Evolutionary conservation across 108 stramenopile species (phyloP).

Genomic region (Parietichytrium sp.): DNA sequence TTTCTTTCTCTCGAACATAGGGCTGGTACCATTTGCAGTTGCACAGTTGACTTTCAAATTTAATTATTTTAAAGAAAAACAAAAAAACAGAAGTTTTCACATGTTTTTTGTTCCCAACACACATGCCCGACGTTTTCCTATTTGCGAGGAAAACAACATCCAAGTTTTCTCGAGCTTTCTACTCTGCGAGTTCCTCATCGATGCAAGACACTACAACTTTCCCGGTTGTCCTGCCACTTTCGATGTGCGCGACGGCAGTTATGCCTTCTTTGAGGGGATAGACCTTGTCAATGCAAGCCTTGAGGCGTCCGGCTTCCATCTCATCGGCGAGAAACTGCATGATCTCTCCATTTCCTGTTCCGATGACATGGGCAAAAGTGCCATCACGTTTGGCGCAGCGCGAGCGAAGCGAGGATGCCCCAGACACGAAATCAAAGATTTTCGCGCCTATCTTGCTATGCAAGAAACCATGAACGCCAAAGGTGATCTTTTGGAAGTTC

Average conservation of each 20-base stretch:
- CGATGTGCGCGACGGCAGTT: conserved; percentile 14
- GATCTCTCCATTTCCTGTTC: conserved; percentile 31
- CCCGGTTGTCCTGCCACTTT: neutral
- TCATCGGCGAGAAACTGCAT: neutral
- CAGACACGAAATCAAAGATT: conserved; percentile 32
- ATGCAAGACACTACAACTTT: neutral
- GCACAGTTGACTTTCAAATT: too few species aligned
- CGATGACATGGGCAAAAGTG: conserved; percentile 11
- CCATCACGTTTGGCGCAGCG: neutral
- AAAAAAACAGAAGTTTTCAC: too few species aligned
- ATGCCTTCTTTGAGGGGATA: neutral
- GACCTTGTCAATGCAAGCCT: conserved; percentile 17
- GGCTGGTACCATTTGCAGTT: too few species aligned
- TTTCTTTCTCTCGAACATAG: too few species aligned
- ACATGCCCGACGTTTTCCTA: too few species aligned
- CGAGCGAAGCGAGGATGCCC: conserved; percentile 26
- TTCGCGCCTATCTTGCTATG: neutral
- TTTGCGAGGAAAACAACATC: too few species aligned
- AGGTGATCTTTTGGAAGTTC: neutral
- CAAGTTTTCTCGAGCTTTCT: too few species aligned
- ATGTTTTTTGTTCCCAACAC: too few species aligned
- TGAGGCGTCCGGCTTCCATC: neutral
- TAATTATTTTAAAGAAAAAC: too few species aligned
- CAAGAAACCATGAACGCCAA: conserved; percentile 12
- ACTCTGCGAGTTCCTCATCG: too few species aligned